A percentile compares a stretch with the other conserved stretches of the same genome.
Conservation (phyloP, 441 rosid genomes). For the Euphorbia celastroides region DNA sequence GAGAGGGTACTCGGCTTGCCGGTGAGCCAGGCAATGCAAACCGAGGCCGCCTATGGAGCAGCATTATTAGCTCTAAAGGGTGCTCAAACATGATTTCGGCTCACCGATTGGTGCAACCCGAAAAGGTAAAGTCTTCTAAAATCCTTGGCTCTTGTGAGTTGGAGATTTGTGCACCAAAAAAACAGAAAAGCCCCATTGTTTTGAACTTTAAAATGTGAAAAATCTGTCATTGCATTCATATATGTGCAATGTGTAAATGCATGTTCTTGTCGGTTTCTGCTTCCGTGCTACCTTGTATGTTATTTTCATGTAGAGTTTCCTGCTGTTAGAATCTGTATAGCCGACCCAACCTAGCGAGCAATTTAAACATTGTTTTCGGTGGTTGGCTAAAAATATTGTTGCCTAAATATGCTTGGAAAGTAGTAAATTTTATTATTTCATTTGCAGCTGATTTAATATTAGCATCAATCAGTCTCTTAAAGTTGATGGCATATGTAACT, state of each 20-base stretch:
- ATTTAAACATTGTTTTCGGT: no score
- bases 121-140: constrained; percentile 1
- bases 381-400: no score
- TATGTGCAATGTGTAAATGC: background rate
- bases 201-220: background rate
- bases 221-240: background rate
- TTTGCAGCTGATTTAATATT: no score
- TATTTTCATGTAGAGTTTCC: no score
- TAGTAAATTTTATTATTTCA: no score
- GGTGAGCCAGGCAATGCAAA: constrained; percentile 56
- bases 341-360: no score
- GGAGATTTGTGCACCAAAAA: background rate
- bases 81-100: constrained; percentile 18
- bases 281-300: no score
- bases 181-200: background rate
- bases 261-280: no score
- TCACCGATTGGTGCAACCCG: constrained; percentile 28
- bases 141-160: background rate
- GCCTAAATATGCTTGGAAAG: no score
- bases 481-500: no score
- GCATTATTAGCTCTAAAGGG: constrained; percentile 76
- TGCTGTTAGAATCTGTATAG: no score
- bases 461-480: no score
- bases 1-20: constrained; percentile 69
- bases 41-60: constrained; percentile 95